Conservation (phyloP, 2,329 filamentous ascomycete species). For the Lecanicillium sp. region DNA sequence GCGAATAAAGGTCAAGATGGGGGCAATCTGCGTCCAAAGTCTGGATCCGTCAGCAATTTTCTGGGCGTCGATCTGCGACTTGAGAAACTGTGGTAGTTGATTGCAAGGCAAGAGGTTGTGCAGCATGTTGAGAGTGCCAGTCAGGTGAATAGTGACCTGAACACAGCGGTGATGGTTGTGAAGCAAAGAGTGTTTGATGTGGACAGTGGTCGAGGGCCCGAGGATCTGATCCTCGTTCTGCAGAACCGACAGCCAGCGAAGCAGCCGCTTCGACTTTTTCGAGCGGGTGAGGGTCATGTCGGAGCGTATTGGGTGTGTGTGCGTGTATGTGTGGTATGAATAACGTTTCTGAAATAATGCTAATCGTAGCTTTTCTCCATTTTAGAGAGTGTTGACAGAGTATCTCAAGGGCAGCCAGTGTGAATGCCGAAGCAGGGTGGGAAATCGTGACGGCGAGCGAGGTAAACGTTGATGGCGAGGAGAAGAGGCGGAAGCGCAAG, state of each 20-base stretch:
- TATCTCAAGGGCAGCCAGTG: constrained; percentile 1
- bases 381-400: constrained; percentile 9
- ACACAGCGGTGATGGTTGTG: constrained; percentile 25
- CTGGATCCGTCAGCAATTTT: constrained; percentile 26
- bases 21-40: constrained; percentile 25
- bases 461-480: neutral
- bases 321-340: constrained; percentile 11
- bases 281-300: constrained; percentile 23
- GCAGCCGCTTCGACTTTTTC: constrained; percentile 30
- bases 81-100: constrained; percentile 22
- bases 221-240: constrained; percentile 35
- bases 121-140: constrained; percentile 23
- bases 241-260: constrained; percentile 25
- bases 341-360: constrained; percentile 15
- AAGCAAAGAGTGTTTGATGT: constrained; percentile 27
- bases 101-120: constrained; percentile 15
- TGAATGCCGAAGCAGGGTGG: neutral
- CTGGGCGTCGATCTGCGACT: constrained; percentile 22
- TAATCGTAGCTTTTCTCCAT: constrained; percentile 13
- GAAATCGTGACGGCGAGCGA: constrained; percentile 2
- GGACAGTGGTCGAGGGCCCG: constrained; percentile 24
- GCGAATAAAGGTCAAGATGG: constrained; percentile 31
- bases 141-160: constrained; percentile 24
- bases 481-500: neutral
- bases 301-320: too few species aligned